These are phyloP conservation scores for Akanthomyces uredinophilus DNA, from an alignment of 2,329 filamentous ascomycete species.

Conservation along the genomic window DNA sequence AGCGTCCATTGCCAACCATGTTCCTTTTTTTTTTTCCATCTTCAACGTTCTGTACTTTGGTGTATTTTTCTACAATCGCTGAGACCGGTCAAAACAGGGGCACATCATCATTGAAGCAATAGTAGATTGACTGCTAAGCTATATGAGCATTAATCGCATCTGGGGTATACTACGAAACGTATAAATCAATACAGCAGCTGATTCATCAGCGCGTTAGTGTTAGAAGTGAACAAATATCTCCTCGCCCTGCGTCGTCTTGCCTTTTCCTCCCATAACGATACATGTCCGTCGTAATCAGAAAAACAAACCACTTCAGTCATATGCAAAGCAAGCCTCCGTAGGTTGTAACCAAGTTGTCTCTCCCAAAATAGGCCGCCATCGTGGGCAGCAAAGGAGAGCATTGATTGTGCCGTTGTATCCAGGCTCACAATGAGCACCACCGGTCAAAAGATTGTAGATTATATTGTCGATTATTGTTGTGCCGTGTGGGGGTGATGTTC, in stretches of 20 bases:
- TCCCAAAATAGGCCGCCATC: background rate
- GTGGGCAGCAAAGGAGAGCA: background rate
- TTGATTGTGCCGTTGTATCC: background rate
- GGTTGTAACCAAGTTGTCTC: constrained; percentile 10
- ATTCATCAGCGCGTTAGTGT: constrained; percentile 11
- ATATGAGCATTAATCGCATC: constrained; percentile 12
- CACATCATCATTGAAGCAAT: background rate
- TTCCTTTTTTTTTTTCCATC: background rate
- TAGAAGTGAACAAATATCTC: constrained; percentile 15
- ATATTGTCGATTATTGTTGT: background rate
- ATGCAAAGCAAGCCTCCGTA: constrained; percentile 13
- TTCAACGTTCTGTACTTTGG: background rate
- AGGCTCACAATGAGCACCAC: background rate
- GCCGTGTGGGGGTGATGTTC: background rate
- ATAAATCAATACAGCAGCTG: constrained; percentile 16
- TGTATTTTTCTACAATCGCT: background rate
- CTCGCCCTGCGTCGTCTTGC: background rate
- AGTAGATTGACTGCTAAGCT: constrained; percentile 10
- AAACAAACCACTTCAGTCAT: constrained; percentile 8
- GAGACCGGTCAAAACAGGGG: background rate
- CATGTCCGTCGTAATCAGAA: constrained; percentile 8
- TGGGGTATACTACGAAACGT: constrained; percentile 15
- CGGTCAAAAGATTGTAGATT: background rate
- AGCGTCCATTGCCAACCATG: background rate
- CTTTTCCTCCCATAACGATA: constrained; percentile 5